Evolutionary conservation across 345 rosid genomes (phyloP).

Genomic region (Aquilaria yunnanensis): DNA sequence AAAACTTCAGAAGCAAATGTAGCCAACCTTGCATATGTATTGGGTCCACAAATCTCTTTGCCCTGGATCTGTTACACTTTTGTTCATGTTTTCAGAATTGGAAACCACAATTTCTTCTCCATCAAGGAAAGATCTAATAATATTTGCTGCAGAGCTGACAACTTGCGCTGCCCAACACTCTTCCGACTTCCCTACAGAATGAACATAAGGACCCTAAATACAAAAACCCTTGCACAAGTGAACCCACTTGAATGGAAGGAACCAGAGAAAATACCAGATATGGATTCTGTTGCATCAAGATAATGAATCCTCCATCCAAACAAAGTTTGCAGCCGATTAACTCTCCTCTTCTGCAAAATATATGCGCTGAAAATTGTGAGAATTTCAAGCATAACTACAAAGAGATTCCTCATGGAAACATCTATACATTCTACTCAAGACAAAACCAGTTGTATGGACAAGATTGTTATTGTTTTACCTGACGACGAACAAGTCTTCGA

Average conservation of each 20-base stretch:
- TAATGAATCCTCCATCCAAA: conserved; percentile 80
- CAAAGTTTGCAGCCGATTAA: conserved; percentile 46
- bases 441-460: too few relatives aligned
- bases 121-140: conserved; percentile 39
- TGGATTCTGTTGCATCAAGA: conserved; percentile 66
- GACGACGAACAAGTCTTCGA: conserved; percentile 81
- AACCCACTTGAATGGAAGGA: background rate
- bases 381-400: background rate
- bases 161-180: conserved; percentile 68
- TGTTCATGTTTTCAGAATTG: conserved; percentile 10
- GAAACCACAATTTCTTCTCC: conserved; percentile 15
- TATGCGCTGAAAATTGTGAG: background rate
- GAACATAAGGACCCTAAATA: conserved; percentile 4
- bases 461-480: conserved; percentile 35
- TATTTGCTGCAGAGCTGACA: conserved; percentile 49
- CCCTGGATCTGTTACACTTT: conserved; percentile 11
- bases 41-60: conserved; percentile 86
- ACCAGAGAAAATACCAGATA: conserved; percentile 39
- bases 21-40: conserved; percentile 67
- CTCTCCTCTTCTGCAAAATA: conserved; percentile 67
- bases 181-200: conserved; percentile 46
- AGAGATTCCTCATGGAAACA: background rate
- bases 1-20: conserved; percentile 1
- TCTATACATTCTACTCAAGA: background rate
- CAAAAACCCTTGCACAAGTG: background rate